Base-by-base conservation (phyloP, 768 basidiomycete genomes). In the Trametes cingulata region DNA sequence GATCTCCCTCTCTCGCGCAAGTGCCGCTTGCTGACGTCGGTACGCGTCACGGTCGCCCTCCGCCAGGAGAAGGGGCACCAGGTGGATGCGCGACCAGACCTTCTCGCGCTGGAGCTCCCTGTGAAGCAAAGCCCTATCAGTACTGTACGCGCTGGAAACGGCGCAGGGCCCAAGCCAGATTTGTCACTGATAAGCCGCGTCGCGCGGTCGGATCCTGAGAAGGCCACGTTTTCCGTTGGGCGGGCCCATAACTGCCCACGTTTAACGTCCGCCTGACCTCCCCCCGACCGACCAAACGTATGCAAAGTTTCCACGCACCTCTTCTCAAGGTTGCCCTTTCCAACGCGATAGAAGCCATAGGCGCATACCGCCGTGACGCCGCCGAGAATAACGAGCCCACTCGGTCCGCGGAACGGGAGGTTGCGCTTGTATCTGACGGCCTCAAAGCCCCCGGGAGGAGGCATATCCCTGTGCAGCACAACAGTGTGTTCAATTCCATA, bases 21-120 rank as follows among this genome's bases (percentile, higher is more conserved):
- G 51, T 49, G 85, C 86, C n/a, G 91, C 93, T 69, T 87, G 83
- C 68, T 87, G 77, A 39, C 92, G 84, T 61, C 93, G 82, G 78
- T 91, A 94, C 56, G 82, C 80, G 73, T 95, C 93, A 56, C 97
- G 88, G 77, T 99, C 96, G 4, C 87, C 87, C 73, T 99, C 96
- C 39, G 96, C 96, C 67, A 95, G 80, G 46, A 99, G 81, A 58
- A 98, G 73, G 10, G 96, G 97, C 33, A 95, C 88, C 35, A 97
- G 83, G 78, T 98, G 87, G 71, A 99, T 94, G 64, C 96, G 85
- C 59, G 95, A 91, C 96, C 96, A 98, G 36, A 86, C 85, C 76
- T 90, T 89, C 78, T 99, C 96, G 64, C 96, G 84, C 72, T 90
- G 80, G 41, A 98, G 81, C 78, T 99, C 96, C 75, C 96, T 98